These are phyloP conservation scores for Scleroderma citrinum DNA, from an alignment of 768 basidiomycete species.

Conservation along the genomic window DNA sequence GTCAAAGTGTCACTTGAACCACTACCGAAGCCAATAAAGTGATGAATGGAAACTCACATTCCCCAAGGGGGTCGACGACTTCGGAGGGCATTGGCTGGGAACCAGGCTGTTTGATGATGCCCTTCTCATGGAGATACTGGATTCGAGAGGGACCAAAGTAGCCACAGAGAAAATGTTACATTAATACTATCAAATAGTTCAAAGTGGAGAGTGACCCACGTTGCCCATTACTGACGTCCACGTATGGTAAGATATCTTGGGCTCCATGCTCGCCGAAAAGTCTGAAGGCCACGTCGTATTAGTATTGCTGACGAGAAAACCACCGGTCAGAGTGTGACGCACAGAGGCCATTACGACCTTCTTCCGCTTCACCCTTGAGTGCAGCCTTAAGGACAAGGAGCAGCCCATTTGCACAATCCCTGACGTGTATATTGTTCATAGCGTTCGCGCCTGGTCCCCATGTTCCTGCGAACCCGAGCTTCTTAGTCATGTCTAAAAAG, in stretches of 20 bases:
- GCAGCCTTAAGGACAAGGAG: constrained; percentile 34
- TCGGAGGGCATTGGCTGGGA: constrained; percentile 29
- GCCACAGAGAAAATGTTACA: too few relatives aligned
- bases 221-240: constrained; percentile 33
- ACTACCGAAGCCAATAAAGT: neutral
- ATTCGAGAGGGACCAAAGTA: neutral
- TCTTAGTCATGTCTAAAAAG: constrained; percentile 29
- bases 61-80: constrained; percentile 31
- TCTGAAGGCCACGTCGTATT: constrained; percentile 20
- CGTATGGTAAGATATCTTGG: constrained; percentile 24
- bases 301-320: neutral
- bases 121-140: constrained; percentile 31
- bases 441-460: constrained; percentile 37
- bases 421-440: constrained; percentile 36
- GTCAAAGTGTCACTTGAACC: neutral
- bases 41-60: constrained; percentile 27
- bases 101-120: constrained; percentile 28
- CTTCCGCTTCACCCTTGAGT: constrained; percentile 35
- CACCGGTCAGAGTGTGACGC: constrained; percentile 6
- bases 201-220: constrained; percentile 28
- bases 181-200: too few relatives aligned
- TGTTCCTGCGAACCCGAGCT: constrained; percentile 33
- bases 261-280: constrained; percentile 28
- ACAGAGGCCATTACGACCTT: constrained; percentile 39
- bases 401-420: constrained; percentile 33